A percentile compares a stretch with the other conserved stretches of the same genome.
phyloP scores from a whole-genome alignment of 2,329 filamentous ascomycete species.

The Aspergillus aculeatinus region DNA sequence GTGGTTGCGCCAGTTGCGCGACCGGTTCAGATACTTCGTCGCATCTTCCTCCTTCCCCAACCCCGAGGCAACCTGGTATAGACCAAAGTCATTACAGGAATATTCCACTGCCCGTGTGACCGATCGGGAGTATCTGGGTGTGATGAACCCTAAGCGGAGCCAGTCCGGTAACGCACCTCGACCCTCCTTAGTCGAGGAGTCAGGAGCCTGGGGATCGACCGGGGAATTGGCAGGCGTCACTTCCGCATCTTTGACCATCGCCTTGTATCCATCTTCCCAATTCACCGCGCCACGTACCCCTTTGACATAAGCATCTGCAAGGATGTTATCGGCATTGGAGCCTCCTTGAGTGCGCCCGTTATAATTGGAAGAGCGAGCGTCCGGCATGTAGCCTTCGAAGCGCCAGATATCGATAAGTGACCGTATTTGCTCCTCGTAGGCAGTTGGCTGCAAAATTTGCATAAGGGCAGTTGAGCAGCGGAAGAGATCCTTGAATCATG shows the following conservation, averaged over 20 bases:
- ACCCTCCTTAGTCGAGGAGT: conserved; percentile 66
- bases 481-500: conserved; percentile 51
- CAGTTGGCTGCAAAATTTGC: conserved; percentile 62
- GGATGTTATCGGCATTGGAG: conserved; percentile 68
- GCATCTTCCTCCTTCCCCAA: conserved; percentile 54
- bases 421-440: conserved; percentile 65
- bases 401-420: conserved; percentile 69
- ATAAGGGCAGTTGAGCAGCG: conserved; percentile 65
- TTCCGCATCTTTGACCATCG: conserved; percentile 68
- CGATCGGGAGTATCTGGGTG: conserved; percentile 59
- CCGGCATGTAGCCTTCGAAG: conserved; percentile 63
- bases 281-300: conserved; percentile 60
- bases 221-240: conserved; percentile 59
- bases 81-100: conserved; percentile 65
- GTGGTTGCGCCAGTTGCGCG: conserved; percentile 69
- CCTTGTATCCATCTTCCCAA: conserved; percentile 62
- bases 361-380: conserved; percentile 66
- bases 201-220: conserved; percentile 52
- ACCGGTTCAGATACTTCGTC: conserved; percentile 60
- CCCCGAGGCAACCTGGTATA: conserved; percentile 64
- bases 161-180: conserved; percentile 69
- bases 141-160: conserved; percentile 65
- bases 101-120: conserved; percentile 68
- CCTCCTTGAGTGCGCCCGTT: conserved; percentile 70
- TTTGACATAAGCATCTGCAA: conserved; percentile 71